Evolutionary conservation across 192 early-diverging fungal genomes (phyloP).

Genomic region (Umbelopsis sp.): DNA sequence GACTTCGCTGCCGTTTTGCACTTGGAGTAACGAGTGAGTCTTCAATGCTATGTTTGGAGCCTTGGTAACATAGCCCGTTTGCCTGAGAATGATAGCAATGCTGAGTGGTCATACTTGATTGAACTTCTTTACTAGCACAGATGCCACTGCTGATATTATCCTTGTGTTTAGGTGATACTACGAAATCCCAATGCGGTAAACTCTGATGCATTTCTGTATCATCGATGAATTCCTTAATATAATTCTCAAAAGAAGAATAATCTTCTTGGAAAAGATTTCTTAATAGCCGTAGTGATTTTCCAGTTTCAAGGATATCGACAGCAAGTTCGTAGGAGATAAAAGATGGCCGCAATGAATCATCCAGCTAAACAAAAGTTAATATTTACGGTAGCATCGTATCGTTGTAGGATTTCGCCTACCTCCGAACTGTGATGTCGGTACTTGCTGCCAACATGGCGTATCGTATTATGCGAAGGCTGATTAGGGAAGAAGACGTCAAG

Average conservation of each 20-base stretch:
- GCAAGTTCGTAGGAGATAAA: slow-evolving; percentile 23
- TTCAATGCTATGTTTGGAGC: neutral
- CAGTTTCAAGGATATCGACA: slow-evolving; percentile 40
- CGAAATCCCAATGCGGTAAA: slow-evolving; percentile 30
- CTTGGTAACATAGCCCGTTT: no score
- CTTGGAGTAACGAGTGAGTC: neutral
- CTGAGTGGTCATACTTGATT: no score
- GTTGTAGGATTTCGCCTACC: neutral
- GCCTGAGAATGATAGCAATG: no score
- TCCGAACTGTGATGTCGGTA: neutral
- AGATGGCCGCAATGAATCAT: slow-evolving; percentile 1
- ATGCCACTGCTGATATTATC: no score
- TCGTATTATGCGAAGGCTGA: neutral
- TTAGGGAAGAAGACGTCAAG: neutral
- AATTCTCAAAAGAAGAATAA: slow-evolving; percentile 24
- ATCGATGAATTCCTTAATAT: slow-evolving; percentile 26
- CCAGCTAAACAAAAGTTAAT: neutral
- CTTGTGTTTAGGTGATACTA: neutral
- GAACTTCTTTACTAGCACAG: no score
- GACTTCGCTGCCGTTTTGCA: slow-evolving; percentile 9
- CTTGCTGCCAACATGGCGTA: neutral
- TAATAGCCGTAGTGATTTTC: slow-evolving; percentile 45
- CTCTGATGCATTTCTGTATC: slow-evolving; percentile 16
- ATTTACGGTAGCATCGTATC: no score
- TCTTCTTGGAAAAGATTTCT: slow-evolving; percentile 30